These are phyloP conservation scores for Leishmania gerbilli DNA, from an alignment of 208 protist species.

Conservation along the genomic window DNA sequence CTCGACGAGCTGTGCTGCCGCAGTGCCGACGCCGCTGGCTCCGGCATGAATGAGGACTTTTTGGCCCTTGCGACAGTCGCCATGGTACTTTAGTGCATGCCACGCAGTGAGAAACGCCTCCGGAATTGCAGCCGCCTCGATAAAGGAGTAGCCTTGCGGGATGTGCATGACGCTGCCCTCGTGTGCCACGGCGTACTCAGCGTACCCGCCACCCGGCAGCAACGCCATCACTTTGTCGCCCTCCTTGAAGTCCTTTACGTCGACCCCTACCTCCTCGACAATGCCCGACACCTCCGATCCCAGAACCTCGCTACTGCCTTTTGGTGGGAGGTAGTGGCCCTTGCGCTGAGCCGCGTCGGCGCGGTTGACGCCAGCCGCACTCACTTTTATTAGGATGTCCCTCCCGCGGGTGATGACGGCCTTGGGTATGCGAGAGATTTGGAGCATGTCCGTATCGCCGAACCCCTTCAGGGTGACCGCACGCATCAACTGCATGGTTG, in stretches of 20 bases:
- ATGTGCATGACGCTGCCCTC: slow-evolving; percentile 79
- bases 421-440: slow-evolving; percentile 53
- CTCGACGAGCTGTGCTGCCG: slow-evolving; percentile 80
- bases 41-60: slow-evolving; percentile 88
- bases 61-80: slow-evolving; percentile 58
- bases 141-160: slow-evolving; percentile 80
- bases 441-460: slow-evolving; percentile 60
- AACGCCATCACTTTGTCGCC: slow-evolving; percentile 90
- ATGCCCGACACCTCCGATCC: slow-evolving; percentile 92
- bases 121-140: slow-evolving; percentile 90
- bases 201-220: slow-evolving; percentile 91
- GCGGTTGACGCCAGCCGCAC: slow-evolving; percentile 89
- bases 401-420: slow-evolving; percentile 31
- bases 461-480: slow-evolving; percentile 81
- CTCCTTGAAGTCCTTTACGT: slow-evolving; percentile 70
- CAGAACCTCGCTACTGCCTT: slow-evolving; percentile 74
- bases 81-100: slow-evolving; percentile 83
- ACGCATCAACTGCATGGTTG: slow-evolving; percentile 73
- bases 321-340: slow-evolving; percentile 90
- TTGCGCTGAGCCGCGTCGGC: slow-evolving; percentile 81
- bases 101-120: slow-evolving; percentile 94
- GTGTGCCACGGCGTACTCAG: slow-evolving; percentile 86
- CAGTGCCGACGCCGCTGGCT: slow-evolving; percentile 90
- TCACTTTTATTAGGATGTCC: slow-evolving; percentile 87
- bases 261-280: slow-evolving; percentile 59